Evolutionary conservation across 2,329 filamentous ascomycete genomes (phyloP).

Genomic region (Clonostachys byssicola): DNA sequence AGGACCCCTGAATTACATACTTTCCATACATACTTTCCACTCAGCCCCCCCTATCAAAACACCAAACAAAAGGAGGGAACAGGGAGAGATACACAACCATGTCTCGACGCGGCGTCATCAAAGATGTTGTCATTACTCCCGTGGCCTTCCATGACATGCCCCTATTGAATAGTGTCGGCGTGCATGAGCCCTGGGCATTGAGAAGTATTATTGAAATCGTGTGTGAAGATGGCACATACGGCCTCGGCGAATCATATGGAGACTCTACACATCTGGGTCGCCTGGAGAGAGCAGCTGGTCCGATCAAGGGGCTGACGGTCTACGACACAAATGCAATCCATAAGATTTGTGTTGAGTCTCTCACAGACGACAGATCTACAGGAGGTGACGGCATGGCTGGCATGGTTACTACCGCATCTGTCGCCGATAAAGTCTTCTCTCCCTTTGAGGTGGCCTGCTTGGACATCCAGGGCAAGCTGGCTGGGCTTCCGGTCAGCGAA

Average conservation of each 20-base stretch:
- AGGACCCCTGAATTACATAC: no score
- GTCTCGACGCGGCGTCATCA: constrained; percentile 19
- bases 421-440: constrained; percentile 33
- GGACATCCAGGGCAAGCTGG: constrained; percentile 32
- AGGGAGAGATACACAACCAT: constrained; percentile 7
- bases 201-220: constrained; percentile 34
- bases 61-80: no score
- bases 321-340: constrained; percentile 78
- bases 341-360: constrained; percentile 74
- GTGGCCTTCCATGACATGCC: constrained; percentile 40
- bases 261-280: constrained; percentile 28
- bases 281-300: constrained; percentile 20
- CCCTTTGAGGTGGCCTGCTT: constrained; percentile 36
- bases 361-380: constrained; percentile 44
- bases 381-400: constrained; percentile 55
- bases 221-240: constrained; percentile 21
- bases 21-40: no score
- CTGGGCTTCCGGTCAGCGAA: constrained; percentile 29
- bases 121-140: constrained; percentile 31
- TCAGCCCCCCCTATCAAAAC: no score
- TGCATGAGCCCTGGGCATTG: constrained; percentile 35
- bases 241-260: constrained; percentile 33
- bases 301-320: constrained; percentile 19
- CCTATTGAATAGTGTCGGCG: constrained; percentile 34
- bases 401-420: constrained; percentile 35